Percentiles rank a stretch among this genome's conserved stretches.
Conservation (phyloP, 768 basidiomycete genomes). For the Symmetrospora coprosmae region DNA sequence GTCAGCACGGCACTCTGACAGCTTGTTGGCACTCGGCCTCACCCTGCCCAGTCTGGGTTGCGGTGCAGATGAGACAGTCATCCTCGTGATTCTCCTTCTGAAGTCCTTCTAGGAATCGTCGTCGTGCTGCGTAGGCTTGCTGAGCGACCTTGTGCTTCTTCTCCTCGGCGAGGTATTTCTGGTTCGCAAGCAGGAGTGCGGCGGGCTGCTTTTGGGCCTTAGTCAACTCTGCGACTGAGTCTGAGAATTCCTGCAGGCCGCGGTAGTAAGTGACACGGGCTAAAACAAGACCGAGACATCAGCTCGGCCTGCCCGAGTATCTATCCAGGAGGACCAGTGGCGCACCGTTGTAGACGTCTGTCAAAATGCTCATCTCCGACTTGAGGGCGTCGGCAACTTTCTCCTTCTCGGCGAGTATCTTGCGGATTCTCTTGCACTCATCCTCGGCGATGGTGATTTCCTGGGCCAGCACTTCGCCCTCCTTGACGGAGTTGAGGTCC, state of each 20-base stretch:
- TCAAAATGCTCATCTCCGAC: constrained; percentile 15
- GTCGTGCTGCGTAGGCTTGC: constrained; percentile 15
- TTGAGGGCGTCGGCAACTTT: constrained; percentile 24
- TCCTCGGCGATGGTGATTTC: constrained; percentile 22
- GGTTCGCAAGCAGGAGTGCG: no score
- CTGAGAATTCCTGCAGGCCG: constrained; percentile 27
- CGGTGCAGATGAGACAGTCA: constrained; percentile 28
- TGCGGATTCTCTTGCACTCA: constrained; percentile 16
- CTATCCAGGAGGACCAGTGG: neutral
- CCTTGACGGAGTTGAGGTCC: constrained; percentile 15
- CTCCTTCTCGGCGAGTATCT: constrained; percentile 19
- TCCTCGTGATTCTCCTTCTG: constrained; percentile 15
- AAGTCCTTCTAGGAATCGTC: constrained; percentile 28
- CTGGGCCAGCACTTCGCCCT: neutral
- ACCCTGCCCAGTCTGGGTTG: neutral
- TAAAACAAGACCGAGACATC: neutral
- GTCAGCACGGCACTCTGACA: neutral
- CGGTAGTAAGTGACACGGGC: constrained; percentile 28
- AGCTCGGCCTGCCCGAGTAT: neutral
- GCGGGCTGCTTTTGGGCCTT: no score
- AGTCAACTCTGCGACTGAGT: constrained; percentile 23
- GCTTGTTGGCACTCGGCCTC: neutral
- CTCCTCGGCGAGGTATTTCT: neutral
- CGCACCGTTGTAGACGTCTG: constrained; percentile 22
- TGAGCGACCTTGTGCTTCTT: no score